Evolutionary conservation across 2,329 filamentous ascomycete species (phyloP), one percentile per base, ranked within the genome.

Genomic region (Zasmidium cellare): DNA sequence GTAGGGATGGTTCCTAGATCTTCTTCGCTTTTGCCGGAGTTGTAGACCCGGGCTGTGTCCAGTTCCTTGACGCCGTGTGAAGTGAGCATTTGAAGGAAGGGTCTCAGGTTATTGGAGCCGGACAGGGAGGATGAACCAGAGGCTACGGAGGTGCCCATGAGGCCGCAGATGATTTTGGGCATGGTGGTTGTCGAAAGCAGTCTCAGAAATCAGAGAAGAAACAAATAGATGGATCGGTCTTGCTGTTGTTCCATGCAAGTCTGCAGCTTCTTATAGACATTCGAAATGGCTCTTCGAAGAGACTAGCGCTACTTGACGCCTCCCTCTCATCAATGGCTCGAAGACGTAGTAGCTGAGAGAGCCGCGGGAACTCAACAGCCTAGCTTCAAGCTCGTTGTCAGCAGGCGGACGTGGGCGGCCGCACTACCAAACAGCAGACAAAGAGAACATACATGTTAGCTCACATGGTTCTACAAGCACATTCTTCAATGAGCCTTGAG

Each of bases 21-120:
- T 52, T 77, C 71, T 66, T 77, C 75, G 24, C 66, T 69, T 44
- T 68, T 66, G 46, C 75, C 74, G n/a, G 51, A 44, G 48, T 73
- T 74, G 65, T 77, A 77, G 51, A 74, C 65, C 20, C 74, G 72
- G 5, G 74, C 72, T 0, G 74, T 76, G 58, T 76, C 75, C 49
- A 77, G 63, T 23, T 74, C 71, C 16, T 49, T 63, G 55, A 76
- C 66, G 11, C 66, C 63, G 60, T 74, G 67, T 1, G 59, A 51
- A 46, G 66, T 66, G 59, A 75, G 70, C 16, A 65, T 59, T 22
- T 63, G 53, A 11, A 77, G 65, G 38, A 77, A 68, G 14, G 66
- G 57, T n/a, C 46, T 47, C 3, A 71, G 53, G 38, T 67, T 63
- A 20, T 60, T 58, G 5, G 56, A 20, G 11, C 61, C 57, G 1